phyloP scores from a whole-genome alignment of 1,139 yeast genomes.

The Yamadazyma spencermartinsiae region DNA sequence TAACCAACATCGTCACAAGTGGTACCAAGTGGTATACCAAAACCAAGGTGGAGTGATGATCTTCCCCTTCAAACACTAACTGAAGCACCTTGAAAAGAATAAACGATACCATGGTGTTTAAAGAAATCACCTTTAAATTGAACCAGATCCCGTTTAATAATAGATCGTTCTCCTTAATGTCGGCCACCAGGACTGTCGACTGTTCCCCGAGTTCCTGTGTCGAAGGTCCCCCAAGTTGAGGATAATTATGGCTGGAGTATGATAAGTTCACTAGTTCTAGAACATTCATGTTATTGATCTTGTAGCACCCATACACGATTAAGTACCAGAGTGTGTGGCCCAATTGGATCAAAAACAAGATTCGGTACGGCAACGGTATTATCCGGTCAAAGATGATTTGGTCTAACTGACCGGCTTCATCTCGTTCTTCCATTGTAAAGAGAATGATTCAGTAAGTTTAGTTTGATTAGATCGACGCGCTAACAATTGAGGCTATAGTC shows the following conservation, averaged over 20 bases:
- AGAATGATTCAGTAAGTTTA: too few species aligned
- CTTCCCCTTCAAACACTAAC: constrained; percentile 12
- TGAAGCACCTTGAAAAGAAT: constrained; percentile 22
- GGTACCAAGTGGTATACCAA: constrained; percentile 22
- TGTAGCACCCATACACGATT: constrained; percentile 28
- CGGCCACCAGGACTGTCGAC: constrained; percentile 34
- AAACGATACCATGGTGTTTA: constrained; percentile 25
- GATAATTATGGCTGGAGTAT: constrained; percentile 40
- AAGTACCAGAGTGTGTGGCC: constrained; percentile 39
- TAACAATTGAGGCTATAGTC: too few species aligned
- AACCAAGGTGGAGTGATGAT: constrained; percentile 13
- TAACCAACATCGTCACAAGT: constrained; percentile 18
- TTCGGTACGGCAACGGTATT: constrained; percentile 42
- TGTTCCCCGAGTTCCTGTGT: constrained; percentile 30
- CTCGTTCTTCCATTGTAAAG: constrained; percentile 12
- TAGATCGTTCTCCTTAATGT: constrained; percentile 30
- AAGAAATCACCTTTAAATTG: constrained; percentile 23
- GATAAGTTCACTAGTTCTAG: constrained; percentile 39
- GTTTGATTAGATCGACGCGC: too few species aligned
- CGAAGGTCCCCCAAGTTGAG: constrained; percentile 23
- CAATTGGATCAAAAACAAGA: constrained; percentile 31
- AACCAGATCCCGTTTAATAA: constrained; percentile 36
- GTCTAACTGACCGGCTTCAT: constrained; percentile 13
- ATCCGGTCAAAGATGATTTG: constrained; percentile 23
- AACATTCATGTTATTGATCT: constrained; percentile 28